These are phyloP conservation scores for Pugionium cornutum DNA, from an alignment of 345 rosid genomes.

Conservation along the genomic window DNA sequence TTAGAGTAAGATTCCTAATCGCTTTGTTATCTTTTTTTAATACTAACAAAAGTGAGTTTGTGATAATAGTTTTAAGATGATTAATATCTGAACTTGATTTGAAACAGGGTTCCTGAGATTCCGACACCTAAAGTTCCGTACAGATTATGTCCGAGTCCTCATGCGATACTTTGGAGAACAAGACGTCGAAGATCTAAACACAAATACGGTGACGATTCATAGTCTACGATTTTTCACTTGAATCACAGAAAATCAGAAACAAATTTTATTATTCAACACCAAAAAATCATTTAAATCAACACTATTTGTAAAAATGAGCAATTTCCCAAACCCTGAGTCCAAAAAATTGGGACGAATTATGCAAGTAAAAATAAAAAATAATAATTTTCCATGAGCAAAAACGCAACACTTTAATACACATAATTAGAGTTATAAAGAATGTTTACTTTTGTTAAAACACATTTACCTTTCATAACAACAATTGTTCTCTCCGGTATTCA, in stretches of 20 bases:
- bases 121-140: slow-evolving; percentile 67
- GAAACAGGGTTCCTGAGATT: slow-evolving; percentile 60
- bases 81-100: neutral
- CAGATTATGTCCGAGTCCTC: slow-evolving; percentile 66
- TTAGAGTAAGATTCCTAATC: slow-evolving; percentile 50
- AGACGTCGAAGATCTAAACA: slow-evolving; percentile 56
- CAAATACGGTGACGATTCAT: slow-evolving; percentile 24
- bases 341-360: neutral
- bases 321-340: neutral
- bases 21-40: neutral
- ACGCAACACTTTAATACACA: neutral
- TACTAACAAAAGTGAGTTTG: neutral
- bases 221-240: neutral
- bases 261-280: slow-evolving; percentile 6
- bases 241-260: neutral
- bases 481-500: slow-evolving; percentile 59
- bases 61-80: neutral
- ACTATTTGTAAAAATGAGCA: slow-evolving; percentile 3
- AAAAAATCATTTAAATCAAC: slow-evolving; percentile 9
- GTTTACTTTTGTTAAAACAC: slow-evolving; percentile 4
- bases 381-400: neutral
- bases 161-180: slow-evolving; percentile 78
- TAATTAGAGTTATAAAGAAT: slow-evolving; percentile 18
- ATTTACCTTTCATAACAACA: slow-evolving; percentile 52
- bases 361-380: neutral